Evolutionary conservation across 495 filamentous ascomycete genomes (phyloP).

Genomic region (Pseudevernia furfuracea): DNA sequence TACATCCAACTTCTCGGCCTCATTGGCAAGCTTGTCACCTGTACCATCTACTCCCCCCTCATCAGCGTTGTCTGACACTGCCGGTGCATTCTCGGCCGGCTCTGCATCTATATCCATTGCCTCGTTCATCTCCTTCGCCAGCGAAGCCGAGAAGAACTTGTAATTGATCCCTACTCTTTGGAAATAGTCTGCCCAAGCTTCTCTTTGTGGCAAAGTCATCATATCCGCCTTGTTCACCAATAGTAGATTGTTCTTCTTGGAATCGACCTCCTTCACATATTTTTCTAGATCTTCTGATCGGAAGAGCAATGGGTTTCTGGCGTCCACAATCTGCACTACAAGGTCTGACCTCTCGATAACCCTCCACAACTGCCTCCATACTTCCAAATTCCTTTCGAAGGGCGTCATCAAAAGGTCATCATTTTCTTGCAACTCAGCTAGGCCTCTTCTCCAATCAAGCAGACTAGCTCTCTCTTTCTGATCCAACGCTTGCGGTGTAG

Average conservation of each 20-base stretch:
- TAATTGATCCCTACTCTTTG: constrained; percentile 73
- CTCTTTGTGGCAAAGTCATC: constrained; percentile 84
- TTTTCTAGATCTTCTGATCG: constrained; percentile 85
- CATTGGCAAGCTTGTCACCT: constrained; percentile 31
- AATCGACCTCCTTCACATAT: constrained; percentile 89
- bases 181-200: constrained; percentile 83
- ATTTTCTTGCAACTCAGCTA: constrained; percentile 87
- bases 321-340: constrained; percentile 97
- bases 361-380: constrained; percentile 97
- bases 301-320: constrained; percentile 88
- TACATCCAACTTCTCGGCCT: constrained; percentile 35
- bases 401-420: constrained; percentile 96
- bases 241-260: constrained; percentile 82
- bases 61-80: constrained; percentile 30
- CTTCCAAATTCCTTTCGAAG: constrained; percentile 95
- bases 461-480: constrained; percentile 70
- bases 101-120: constrained; percentile 45
- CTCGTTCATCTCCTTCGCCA: constrained; percentile 85
- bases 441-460: constrained; percentile 78
- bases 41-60: constrained; percentile 37
- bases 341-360: constrained; percentile 96
- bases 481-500: constrained; percentile 76
- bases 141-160: constrained; percentile 87
- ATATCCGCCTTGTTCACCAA: constrained; percentile 99
- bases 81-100: constrained; percentile 35